These are phyloP conservation scores for Trichosanthes cucumerina DNA, from an alignment of 306 rosid genomes.

Conservation along the genomic window DNA sequence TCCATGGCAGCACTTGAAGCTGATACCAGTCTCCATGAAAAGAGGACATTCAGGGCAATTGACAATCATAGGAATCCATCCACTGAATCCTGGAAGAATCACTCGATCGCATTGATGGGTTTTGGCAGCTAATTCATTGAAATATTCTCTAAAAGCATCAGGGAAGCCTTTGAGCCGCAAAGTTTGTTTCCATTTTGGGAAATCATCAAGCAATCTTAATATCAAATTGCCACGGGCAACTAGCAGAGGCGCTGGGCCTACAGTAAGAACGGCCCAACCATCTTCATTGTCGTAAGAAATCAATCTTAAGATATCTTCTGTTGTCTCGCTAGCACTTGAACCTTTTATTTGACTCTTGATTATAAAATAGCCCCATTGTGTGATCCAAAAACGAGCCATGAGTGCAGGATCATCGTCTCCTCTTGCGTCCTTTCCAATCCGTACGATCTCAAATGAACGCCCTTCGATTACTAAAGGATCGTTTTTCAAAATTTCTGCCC, in stretches of 20 bases:
- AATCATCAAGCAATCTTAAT: background rate
- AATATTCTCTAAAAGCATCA: background rate
- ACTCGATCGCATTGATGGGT: background rate
- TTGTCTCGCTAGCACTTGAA: background rate
- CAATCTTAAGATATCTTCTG: background rate
- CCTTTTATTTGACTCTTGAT: conserved; percentile 1
- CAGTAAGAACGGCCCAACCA: background rate
- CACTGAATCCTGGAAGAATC: conserved; percentile 3
- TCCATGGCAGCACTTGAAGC: background rate
- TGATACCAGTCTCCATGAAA: conserved; percentile 7
- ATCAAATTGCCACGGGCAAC: conserved; percentile 12
- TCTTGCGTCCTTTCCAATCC: background rate
- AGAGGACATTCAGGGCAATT: conserved; percentile 23
- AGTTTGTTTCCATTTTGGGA: background rate
- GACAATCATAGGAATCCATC: conserved; percentile 16
- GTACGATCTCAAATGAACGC: background rate
- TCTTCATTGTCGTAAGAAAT: background rate
- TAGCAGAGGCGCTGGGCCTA: conserved; percentile 6
- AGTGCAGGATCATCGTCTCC: background rate
- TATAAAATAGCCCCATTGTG: conserved; percentile 2
- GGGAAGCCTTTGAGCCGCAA: conserved; percentile 18
- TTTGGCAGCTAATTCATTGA: conserved; percentile 16
- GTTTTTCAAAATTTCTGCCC: background rate
- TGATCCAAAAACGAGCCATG: conserved; percentile 2
- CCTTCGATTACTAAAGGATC: conserved; percentile 6